These are phyloP conservation scores for Asterochloris sp. DNA, from an alignment of 139 green algal genomes.

Conservation along the genomic window DNA sequence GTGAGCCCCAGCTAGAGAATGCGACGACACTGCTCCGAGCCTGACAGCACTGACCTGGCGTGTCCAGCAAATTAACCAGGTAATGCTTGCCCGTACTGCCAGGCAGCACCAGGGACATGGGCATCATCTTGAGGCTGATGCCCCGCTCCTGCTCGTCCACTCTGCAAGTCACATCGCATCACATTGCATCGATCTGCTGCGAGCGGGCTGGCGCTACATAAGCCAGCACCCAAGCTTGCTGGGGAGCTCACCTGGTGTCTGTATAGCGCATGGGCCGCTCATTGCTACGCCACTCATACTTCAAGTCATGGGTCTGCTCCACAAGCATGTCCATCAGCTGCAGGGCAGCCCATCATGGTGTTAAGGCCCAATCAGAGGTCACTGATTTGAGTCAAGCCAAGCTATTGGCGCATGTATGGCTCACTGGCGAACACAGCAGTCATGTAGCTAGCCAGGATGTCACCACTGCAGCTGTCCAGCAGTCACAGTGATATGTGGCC, in stretches of 20 bases:
- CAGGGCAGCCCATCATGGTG: neutral
- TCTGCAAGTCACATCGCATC: neutral
- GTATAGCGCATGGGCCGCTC: conserved; percentile 86
- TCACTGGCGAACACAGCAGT: neutral
- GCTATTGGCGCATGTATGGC: neutral
- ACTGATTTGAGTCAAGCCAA: neutral
- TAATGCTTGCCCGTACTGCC: conserved; percentile 77
- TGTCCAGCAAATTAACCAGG: conserved; percentile 91
- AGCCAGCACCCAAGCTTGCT: too few species aligned
- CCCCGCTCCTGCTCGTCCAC: conserved; percentile 90
- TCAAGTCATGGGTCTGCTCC: conserved; percentile 82
- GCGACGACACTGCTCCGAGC: neutral
- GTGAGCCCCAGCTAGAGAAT: neutral
- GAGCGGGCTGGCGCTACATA: too few species aligned
- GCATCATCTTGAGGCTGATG: conserved; percentile 93
- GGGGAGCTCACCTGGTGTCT: conserved; percentile 78
- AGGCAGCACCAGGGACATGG: conserved; percentile 89
- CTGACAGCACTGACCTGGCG: conserved; percentile 45
- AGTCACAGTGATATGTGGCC: neutral
- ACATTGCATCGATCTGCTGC: too few species aligned
- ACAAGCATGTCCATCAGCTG: conserved; percentile 97
- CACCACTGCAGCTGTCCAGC: neutral
- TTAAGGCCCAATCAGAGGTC: too few species aligned
- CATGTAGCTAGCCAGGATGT: neutral
- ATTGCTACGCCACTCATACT: conserved; percentile 37